Percentiles rank a stretch among this genome's conserved stretches.
phyloP scores from a whole-genome alignment of 345 rosid genomes.

The Turritis glabra region DNA sequence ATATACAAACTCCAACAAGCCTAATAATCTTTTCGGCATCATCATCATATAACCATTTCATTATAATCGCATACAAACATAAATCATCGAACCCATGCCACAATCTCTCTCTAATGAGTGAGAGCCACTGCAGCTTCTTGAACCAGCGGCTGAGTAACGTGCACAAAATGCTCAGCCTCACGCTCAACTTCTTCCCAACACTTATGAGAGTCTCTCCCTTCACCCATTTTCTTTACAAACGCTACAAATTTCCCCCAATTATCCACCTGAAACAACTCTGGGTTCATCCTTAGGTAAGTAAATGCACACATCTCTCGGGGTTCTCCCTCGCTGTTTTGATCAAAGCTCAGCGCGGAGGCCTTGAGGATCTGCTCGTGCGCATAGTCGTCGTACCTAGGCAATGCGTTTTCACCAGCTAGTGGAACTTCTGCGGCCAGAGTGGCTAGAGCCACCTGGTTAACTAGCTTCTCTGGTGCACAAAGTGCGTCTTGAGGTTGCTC shows the following conservation, averaged over 20 bases:
- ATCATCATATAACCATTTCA: neutral
- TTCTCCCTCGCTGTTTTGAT: constrained; percentile 39
- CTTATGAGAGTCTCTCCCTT: constrained; percentile 54
- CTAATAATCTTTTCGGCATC: constrained; percentile 14
- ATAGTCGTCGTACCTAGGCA: constrained; percentile 74
- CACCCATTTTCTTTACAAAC: constrained; percentile 92
- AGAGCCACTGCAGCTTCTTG: constrained; percentile 80
- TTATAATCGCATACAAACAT: constrained; percentile 10
- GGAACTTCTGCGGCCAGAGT: constrained; percentile 67
- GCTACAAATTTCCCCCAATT: constrained; percentile 91
- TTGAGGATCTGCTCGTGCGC: constrained; percentile 78
- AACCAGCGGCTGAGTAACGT: constrained; percentile 66
- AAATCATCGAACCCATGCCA: constrained; percentile 21
- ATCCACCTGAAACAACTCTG: constrained; percentile 63
- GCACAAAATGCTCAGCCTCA: constrained; percentile 86
- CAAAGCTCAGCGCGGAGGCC: constrained; percentile 60
- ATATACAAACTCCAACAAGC: constrained; percentile 1
- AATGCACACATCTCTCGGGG: constrained; percentile 86
- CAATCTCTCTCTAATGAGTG: constrained; percentile 44
- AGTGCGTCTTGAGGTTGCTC: constrained; percentile 97
- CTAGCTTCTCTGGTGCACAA: constrained; percentile 93
- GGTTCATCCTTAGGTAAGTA: constrained; percentile 94
- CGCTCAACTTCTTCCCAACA: constrained; percentile 92
- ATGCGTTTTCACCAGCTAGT: constrained; percentile 91
- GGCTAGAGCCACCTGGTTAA: constrained; percentile 83